Evolutionary conservation across 208 protist genomes (phyloP), one percentile per base, ranked within the genome.

Genomic region (Leishmania aethiopica): DNA sequence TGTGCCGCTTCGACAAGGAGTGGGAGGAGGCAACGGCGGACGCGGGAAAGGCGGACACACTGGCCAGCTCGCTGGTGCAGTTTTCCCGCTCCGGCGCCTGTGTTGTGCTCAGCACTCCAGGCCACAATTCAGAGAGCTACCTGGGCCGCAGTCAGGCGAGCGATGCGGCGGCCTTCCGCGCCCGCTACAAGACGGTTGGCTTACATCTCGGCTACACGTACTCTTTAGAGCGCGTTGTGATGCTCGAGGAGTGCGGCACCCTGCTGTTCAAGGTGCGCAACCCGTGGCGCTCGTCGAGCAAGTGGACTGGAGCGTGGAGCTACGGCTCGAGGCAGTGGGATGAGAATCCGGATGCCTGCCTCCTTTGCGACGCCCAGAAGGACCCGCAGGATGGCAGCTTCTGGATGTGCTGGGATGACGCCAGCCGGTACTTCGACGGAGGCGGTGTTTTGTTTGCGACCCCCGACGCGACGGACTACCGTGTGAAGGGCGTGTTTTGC

Each of bases 371-470:
- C 35, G 74, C 40, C 28, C 22, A 82, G 69, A 57, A 47, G 42
- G 76, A 79, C 77, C 74, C 71, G 59, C 72, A 87, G 53, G 78
- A 87, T 72, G 80, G 78, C 53, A 74, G 77, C 42, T 86, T 93
- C 74, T 95, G 86, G 88, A 91, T 95, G 67, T 78, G 75, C 40
- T 91, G 79, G 86, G 70, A 79, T 19, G 88, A 95, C 53, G 90
- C 86, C 75, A 62, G 82, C 49, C 72, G 91, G 64, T 91, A 88
- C 79, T 97, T 97, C 79, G 88, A 94, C 81, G 91, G 91, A 77
- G 91, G 88, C 51, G 86, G 91, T 67, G 86, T 97, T 11, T 66
- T 84, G 79, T 88, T 86, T 80, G 35, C 70, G 40, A 69, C 40
- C 42, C 35, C 28, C n/a, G 40, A 10, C 10, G 62, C 79, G 59